phyloP scores from a whole-genome alignment of 495 filamentous ascomycete genomes.

The Parathielavia hyrcaniae region DNA sequence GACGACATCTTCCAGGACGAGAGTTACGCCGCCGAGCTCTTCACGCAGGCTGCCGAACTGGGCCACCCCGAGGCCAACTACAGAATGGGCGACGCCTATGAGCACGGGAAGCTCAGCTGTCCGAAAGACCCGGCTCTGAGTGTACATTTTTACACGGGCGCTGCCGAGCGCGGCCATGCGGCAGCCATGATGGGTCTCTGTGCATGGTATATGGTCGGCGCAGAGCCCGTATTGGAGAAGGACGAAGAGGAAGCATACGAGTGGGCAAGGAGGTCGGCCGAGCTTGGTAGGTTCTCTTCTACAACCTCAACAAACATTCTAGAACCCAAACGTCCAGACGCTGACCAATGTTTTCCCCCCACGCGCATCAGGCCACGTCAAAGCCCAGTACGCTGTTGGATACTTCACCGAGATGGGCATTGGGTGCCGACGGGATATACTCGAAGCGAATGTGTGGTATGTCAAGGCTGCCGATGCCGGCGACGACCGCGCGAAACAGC shows the following conservation, averaged over 20 bases:
- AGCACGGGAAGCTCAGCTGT: conserved; percentile 81
- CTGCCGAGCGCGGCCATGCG: conserved; percentile 75
- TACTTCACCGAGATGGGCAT: conserved; percentile 99
- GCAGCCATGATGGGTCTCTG: conserved; percentile 98
- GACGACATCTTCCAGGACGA: conserved; percentile 89
- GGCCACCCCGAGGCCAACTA: conserved; percentile 80
- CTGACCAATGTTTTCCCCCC: conserved; percentile 16
- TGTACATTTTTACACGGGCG: conserved; percentile 94
- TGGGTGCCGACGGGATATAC: conserved; percentile 81
- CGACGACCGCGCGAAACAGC: conserved; percentile 78
- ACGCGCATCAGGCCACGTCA: conserved; percentile 63
- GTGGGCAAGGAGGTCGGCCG: conserved; percentile 84
- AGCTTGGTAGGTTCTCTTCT: conserved; percentile 58
- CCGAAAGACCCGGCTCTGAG: conserved; percentile 87
- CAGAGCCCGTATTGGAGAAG: conserved; percentile 85
- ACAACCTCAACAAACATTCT: conserved; percentile 1
- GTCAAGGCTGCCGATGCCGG: conserved; percentile 91
- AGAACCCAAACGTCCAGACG: not conserved
- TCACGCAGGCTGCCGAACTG: conserved; percentile 88
- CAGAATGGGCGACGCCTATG: conserved; percentile 91
- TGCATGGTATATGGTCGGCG: conserved; percentile 97
- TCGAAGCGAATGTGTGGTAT: conserved; percentile 98
- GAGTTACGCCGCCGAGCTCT: conserved; percentile 85
- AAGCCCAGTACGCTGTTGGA: conserved; percentile 90
- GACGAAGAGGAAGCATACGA: conserved; percentile 95